Base-by-base conservation (phyloP, 1,284 basidiomycete species). In the Moniliella sp. region DNA sequence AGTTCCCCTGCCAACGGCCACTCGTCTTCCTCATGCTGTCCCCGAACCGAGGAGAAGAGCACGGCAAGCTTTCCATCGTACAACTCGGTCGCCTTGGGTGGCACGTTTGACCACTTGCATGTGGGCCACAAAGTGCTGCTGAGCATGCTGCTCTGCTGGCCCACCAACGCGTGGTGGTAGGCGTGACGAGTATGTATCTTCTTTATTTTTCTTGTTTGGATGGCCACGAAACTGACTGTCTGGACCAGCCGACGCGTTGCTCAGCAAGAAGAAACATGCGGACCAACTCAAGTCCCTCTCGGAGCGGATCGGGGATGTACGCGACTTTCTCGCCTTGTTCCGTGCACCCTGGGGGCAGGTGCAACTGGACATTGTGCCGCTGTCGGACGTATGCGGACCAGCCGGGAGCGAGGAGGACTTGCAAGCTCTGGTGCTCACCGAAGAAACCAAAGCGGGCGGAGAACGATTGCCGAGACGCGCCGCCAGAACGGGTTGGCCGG, bases 61-160 rank as follows among this genome's bases (percentile, higher is more conserved):
- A n/a, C n/a, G n/a, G n/a, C n/a, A n/a, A n/a, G n/a, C n/a, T 36
- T 40, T 3, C 39, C 38, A 4, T 34, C 30, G 18, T 30, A 43
- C 18, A 28, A 21, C 7, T 45, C 42, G 5, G 45, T 43, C 2
- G 66, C 67, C 52, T 44, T 75, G 5, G 76, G 76, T 15, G 76
- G 76, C 7, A 97, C 88, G 0, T 97, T 97, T 59, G 88, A 99
- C 62, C 91, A 97, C 57, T 70, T 99, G 11, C 88, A 99, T 58
- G 74, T 83, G 1, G 88, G 88, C 0, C 88, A 99, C 67, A 94
- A 94, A 65, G 86, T 97, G 38, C 70, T 99, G 21, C 70, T 99
- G 4, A 80, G 80, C 47, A 82, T 91, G 72, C 76, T 73, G 5
- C 73, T 78, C 1, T 82, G 79, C 67, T 72, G 93, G 37, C 69